These are phyloP conservation scores for Mimosa bimucronata DNA, from an alignment of 306 rosid genomes.

Conservation along the genomic window DNA sequence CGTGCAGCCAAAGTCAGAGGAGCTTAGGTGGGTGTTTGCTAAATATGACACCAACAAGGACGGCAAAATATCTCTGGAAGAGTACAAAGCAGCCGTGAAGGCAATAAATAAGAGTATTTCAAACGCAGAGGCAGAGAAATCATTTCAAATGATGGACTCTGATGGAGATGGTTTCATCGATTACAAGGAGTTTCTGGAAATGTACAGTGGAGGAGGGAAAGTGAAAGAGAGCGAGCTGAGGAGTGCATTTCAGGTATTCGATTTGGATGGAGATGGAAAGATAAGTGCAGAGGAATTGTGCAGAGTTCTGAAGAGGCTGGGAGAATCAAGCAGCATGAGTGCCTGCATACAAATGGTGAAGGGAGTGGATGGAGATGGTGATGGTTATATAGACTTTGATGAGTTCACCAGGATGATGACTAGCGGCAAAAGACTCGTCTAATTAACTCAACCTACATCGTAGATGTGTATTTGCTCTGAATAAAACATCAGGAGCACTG, in stretches of 20 bases:
- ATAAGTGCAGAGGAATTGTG: conserved; percentile 79
- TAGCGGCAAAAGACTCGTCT: conserved; percentile 42
- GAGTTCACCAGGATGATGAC: conserved; percentile 80
- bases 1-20: conserved; percentile 54
- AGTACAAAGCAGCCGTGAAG: conserved; percentile 66
- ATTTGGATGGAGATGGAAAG: conserved; percentile 80
- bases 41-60: conserved; percentile 76
- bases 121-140: conserved; percentile 54
- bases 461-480: not conserved
- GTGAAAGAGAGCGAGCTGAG: conserved; percentile 50
- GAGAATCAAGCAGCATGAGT: conserved; percentile 60
- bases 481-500: not conserved
- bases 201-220: conserved; percentile 51
- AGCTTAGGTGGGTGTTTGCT: conserved; percentile 70
- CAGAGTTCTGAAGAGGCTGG: conserved; percentile 58
- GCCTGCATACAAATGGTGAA: conserved; percentile 73
- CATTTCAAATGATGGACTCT: conserved; percentile 57
- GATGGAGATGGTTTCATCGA: conserved; percentile 78
- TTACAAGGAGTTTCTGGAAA: conserved; percentile 65
- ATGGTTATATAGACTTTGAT: conserved; percentile 68
- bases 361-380: conserved; percentile 70
- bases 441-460: not conserved
- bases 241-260: conserved; percentile 70
- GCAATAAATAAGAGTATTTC: conserved; percentile 49
- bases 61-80: conserved; percentile 66